Conservation (phyloP, 1,284 basidiomycete genomes). For the Cryptococcus amylolentus region DNA sequence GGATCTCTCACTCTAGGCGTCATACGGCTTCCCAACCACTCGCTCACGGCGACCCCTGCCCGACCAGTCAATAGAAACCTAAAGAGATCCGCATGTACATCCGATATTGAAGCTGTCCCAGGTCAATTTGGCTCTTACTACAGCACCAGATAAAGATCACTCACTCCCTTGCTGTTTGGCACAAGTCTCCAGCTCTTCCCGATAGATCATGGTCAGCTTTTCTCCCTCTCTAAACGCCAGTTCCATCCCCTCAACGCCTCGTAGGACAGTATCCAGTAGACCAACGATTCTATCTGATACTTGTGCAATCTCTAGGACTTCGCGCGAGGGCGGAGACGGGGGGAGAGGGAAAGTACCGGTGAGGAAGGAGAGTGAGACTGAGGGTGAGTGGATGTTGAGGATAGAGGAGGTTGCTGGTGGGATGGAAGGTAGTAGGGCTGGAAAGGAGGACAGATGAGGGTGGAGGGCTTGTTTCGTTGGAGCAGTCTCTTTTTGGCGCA, state of each 20-base stretch:
- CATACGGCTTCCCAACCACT: conserved; percentile 45
- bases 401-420: conserved; percentile 21
- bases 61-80: conserved; percentile 40
- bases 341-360: conserved; percentile 32
- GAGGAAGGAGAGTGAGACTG: conserved; percentile 18
- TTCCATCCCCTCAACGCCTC: conserved; percentile 34
- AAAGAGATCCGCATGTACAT: conserved; percentile 45
- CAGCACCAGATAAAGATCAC: conserved; percentile 5
- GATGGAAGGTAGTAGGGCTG: conserved; percentile 25
- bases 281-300: conserved; percentile 25
- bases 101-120: conserved; percentile 22
- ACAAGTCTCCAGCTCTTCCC: conserved; percentile 44
- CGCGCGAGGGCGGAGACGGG: background rate
- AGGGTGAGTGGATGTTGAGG: conserved; percentile 16
- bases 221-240: conserved; percentile 33
- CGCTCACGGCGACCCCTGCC: conserved; percentile 32
- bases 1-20: conserved; percentile 34
- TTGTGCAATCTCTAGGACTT: conserved; percentile 21
- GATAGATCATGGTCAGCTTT: conserved; percentile 44
- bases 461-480: conserved; percentile 23
- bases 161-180: conserved; percentile 41
- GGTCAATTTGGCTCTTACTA: background rate
- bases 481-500: conserved; percentile 8
- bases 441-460: conserved; percentile 18
- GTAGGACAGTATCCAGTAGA: conserved; percentile 29